These are phyloP conservation scores for Gossypium thurberi DNA, from an alignment of 345 rosid species.

Conservation along the genomic window DNA sequence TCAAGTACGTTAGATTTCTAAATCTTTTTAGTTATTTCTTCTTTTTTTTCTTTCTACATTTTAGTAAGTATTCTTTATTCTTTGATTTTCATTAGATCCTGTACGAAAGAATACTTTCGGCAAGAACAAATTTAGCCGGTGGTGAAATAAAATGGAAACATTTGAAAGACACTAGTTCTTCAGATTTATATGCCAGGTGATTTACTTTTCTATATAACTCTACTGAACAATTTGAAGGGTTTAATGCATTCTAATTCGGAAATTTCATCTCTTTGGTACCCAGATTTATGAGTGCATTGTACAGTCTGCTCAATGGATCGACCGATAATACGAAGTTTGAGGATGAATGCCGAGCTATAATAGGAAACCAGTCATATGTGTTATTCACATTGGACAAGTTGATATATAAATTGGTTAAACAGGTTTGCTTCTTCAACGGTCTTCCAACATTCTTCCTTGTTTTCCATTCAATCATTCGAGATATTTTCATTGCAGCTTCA, in stretches of 20 bases:
- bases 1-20: conserved; percentile 41
- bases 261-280: neutral
- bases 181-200: conserved; percentile 75
- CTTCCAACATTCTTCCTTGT: neutral
- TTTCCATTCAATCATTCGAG: conserved; percentile 17
- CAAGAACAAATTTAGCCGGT: conserved; percentile 51
- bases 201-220: conserved; percentile 11
- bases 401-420: conserved; percentile 85
- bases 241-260: conserved; percentile 3
- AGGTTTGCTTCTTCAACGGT: conserved; percentile 37
- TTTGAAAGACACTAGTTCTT: conserved; percentile 37
- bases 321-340: conserved; percentile 87
- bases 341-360: conserved; percentile 93
- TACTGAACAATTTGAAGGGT: conserved; percentile 1
- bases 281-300: conserved; percentile 76
- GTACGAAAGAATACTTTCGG: conserved; percentile 79
- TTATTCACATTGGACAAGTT: conserved; percentile 90
- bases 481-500: conserved; percentile 62
- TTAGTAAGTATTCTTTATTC: neutral
- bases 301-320: conserved; percentile 89
- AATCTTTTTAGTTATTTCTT: conserved; percentile 3
- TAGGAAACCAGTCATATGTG: conserved; percentile 88
- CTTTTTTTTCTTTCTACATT: conserved; percentile 9
- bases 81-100: conserved; percentile 41
- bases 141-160: conserved; percentile 49